Evolutionary conservation across 2,329 filamentous ascomycete genomes (phyloP).

Genomic region (Paraphoma chrysanthemicola): DNA sequence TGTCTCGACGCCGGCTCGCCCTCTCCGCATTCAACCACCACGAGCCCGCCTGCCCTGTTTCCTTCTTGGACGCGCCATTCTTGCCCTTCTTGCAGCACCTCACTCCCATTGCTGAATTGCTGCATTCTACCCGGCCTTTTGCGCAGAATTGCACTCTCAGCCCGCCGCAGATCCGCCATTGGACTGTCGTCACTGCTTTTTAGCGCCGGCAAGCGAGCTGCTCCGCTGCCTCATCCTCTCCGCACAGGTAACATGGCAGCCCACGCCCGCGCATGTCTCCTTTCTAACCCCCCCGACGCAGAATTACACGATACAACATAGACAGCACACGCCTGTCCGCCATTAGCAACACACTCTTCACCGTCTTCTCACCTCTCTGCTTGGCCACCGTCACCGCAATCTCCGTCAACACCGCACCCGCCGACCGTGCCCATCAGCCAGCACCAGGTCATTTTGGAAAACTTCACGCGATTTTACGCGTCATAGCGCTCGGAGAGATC

Average conservation of each 20-base stretch:
- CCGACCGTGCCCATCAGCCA: slow-evolving; percentile 34
- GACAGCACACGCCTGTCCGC: slow-evolving; percentile 26
- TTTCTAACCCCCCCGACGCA: slow-evolving; percentile 26
- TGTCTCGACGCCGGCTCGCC: neutral
- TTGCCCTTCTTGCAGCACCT: neutral
- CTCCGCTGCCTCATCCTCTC: slow-evolving; percentile 40
- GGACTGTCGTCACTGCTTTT: slow-evolving; percentile 33
- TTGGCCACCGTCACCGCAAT: slow-evolving; percentile 44
- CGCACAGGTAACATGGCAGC: slow-evolving; percentile 37
- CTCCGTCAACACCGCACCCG: slow-evolving; percentile 29
- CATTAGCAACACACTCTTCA: slow-evolving; percentile 21
- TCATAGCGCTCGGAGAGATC: slow-evolving; percentile 42
- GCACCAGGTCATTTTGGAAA: slow-evolving; percentile 28
- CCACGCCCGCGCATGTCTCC: slow-evolving; percentile 31
- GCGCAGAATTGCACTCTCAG: slow-evolving; percentile 11
- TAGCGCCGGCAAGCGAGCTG: slow-evolving; percentile 43
- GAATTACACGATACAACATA: slow-evolving; percentile 19
- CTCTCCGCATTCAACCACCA: slow-evolving; percentile 1
- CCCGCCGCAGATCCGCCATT: slow-evolving; percentile 18
- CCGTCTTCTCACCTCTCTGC: slow-evolving; percentile 15
- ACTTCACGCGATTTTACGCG: slow-evolving; percentile 50
- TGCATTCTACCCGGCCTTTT: neutral
- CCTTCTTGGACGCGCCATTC: neutral
- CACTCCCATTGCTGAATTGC: neutral
- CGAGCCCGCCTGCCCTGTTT: neutral